Base-by-base conservation (phyloP, 192 early-diverging fungal species). In the Coemansia guatemalensis region DNA sequence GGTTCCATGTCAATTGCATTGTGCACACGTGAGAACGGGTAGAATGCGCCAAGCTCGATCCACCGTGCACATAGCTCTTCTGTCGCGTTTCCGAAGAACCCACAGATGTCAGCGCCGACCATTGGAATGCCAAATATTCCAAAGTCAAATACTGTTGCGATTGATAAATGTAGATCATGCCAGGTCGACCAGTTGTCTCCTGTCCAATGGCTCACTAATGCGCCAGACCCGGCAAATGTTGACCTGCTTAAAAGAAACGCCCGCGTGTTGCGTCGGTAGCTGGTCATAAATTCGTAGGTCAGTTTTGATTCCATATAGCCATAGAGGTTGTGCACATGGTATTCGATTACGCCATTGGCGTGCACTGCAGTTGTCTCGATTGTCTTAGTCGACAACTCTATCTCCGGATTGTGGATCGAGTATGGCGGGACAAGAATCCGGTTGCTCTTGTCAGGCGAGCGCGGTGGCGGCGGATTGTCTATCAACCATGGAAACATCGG, bases 81-180 rank as follows among this genome's bases (percentile, higher is more conserved):
- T 1, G 82, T 83, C 0, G 85, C 69, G 25, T 85, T 74, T 4
- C 73, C 71, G 20, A 74, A 78, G 69, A 91, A 91, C 8, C 89
- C 89, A 59, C 89, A 87, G 30, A 91, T 85, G 65, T 91, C 89
- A 14, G 89, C 66, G 18, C 89, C 89, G 2, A 85, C 76, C 72
- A 87, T 86, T 0, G 87, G 87, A 30, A 91, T 86, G 32, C 87
- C 88, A 66, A 89, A 89, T 12, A 90, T 67, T 23, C 88, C 86
- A 72, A 91, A 88, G 39, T 75, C 77, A n/a, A 91, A 71, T 30
- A 85, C 64, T 8, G 76, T 85, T 8, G 88, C 55, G 55, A 90
- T 86, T 0, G 88, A 90, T 22, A 76, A 32, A 30, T 82, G 74
- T 60, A 91, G 62, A 60, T 85, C 82, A 12, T 65, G n/a, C 81